Conservation (phyloP, 768 basidiomycete genomes). For the Lactifluus subvellereus region DNA sequence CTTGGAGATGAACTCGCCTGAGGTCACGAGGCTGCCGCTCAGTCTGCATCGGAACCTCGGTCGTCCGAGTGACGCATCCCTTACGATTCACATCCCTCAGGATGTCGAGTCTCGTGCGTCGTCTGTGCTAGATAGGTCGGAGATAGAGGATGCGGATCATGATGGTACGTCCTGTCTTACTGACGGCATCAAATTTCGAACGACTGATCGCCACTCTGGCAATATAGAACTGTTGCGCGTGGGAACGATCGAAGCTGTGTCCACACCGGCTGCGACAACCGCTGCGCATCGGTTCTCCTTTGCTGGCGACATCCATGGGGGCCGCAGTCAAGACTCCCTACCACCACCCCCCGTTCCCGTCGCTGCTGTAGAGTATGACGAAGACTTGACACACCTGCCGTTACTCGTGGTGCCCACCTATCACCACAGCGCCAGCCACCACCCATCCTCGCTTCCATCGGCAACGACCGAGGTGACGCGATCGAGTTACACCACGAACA, state of each 20-base stretch:
- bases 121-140: constrained; percentile 30
- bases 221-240: constrained; percentile 44
- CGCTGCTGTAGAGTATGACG: not conserved
- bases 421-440: constrained; percentile 17
- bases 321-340: constrained; percentile 12
- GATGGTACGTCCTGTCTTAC: constrained; percentile 31
- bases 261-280: constrained; percentile 44
- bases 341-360: not conserved
- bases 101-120: constrained; percentile 35
- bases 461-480: constrained; percentile 33
- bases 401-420: constrained; percentile 23
- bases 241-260: constrained; percentile 44
- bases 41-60: constrained; percentile 27
- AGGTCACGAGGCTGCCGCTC: constrained; percentile 28
- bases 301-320: constrained; percentile 10
- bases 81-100: constrained; percentile 32
- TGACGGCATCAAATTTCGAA: not conserved
- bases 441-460: constrained; percentile 26
- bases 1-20: constrained; percentile 1
- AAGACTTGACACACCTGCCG: not conserved
- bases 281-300: constrained; percentile 33
- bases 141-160: constrained; percentile 32
- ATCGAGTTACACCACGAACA: constrained; percentile 55
- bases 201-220: not conserved
- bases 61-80: constrained; percentile 23